phyloP scores from a whole-genome alignment of 495 filamentous ascomycete species.

The Thermothielavioides terrestris region DNA sequence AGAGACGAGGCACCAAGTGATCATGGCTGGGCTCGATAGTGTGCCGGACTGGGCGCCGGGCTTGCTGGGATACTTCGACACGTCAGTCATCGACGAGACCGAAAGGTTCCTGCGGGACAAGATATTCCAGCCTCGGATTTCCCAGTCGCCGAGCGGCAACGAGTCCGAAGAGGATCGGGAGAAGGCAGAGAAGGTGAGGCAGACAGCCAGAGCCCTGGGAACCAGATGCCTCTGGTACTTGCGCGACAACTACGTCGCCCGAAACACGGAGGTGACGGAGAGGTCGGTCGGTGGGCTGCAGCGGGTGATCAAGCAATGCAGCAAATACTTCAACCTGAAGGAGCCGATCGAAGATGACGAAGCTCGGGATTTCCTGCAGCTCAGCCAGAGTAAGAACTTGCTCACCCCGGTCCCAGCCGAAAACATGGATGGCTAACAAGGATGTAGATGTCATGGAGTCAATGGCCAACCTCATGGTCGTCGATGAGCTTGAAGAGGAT shows the following conservation, averaged over 20 bases:
- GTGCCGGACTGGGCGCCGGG: slow-evolving; percentile 60
- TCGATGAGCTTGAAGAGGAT: slow-evolving; percentile 48
- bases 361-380: slow-evolving; percentile 28
- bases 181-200: slow-evolving; percentile 21
- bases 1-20: slow-evolving; percentile 20
- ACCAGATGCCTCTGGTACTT: slow-evolving; percentile 40
- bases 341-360: slow-evolving; percentile 30
- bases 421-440: slow-evolving; percentile 15
- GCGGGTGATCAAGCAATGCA: slow-evolving; percentile 36
- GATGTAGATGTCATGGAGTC: slow-evolving; percentile 33
- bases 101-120: slow-evolving; percentile 48
- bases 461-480: slow-evolving; percentile 35
- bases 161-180: slow-evolving; percentile 18
- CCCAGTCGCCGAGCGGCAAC: slow-evolving; percentile 11
- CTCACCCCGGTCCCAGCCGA: neutral
- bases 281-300: slow-evolving; percentile 33
- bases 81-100: slow-evolving; percentile 43
- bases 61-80: slow-evolving; percentile 55
- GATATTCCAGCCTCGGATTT: slow-evolving; percentile 40
- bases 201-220: slow-evolving; percentile 32
- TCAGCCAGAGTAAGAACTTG: slow-evolving; percentile 33
- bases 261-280: slow-evolving; percentile 32
- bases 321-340: slow-evolving; percentile 30
- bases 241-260: slow-evolving; percentile 35
- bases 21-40: slow-evolving; percentile 34